A percentile compares a stretch with the other conserved stretches of the same genome.
phyloP scores from a whole-genome alignment of 2,329 filamentous ascomycete genomes.

The Fusarium irregulare region DNA sequence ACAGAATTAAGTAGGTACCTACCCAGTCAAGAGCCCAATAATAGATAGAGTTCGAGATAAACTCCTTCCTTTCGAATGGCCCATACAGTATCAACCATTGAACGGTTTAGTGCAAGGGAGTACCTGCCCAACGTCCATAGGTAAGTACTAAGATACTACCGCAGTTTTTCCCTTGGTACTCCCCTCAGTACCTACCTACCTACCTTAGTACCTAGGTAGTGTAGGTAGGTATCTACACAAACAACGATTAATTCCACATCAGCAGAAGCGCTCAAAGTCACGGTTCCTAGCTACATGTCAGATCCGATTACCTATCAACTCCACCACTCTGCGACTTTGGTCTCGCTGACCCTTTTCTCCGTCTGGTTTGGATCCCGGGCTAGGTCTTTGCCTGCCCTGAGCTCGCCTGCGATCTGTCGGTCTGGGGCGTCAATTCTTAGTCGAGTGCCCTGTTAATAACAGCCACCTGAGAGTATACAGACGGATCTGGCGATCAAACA shows the following conservation, averaged over 20 bases:
- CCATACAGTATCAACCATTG: background rate
- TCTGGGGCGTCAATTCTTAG: constrained; percentile 6
- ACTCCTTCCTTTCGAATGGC: constrained; percentile 14
- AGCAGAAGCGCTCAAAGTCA: background rate
- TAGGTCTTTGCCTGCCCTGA: constrained; percentile 2
- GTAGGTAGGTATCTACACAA: background rate
- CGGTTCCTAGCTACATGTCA: background rate
- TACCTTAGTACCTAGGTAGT: background rate
- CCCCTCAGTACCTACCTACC: too few relatives aligned
- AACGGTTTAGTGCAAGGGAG: background rate
- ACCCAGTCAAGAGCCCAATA: background rate
- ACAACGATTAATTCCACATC: background rate
- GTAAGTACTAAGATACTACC: background rate
- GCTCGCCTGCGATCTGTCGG: constrained; percentile 11
- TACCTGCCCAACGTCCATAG: background rate
- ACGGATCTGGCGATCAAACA: constrained; percentile 34
- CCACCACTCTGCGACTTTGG: constrained; percentile 12
- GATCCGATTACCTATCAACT: constrained; percentile 2
- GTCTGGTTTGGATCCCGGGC: constrained; percentile 7
- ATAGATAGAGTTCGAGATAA: constrained; percentile 30
- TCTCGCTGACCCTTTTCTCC: background rate
- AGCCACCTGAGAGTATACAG: constrained; percentile 32
- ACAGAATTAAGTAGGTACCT: background rate
- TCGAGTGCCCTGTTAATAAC: constrained; percentile 17
- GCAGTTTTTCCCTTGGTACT: too few relatives aligned